Percentiles rank a stretch among this genome's conserved stretches.
Conservation (phyloP, 129 eudicot species). For the Tagetes erecta region DNA sequence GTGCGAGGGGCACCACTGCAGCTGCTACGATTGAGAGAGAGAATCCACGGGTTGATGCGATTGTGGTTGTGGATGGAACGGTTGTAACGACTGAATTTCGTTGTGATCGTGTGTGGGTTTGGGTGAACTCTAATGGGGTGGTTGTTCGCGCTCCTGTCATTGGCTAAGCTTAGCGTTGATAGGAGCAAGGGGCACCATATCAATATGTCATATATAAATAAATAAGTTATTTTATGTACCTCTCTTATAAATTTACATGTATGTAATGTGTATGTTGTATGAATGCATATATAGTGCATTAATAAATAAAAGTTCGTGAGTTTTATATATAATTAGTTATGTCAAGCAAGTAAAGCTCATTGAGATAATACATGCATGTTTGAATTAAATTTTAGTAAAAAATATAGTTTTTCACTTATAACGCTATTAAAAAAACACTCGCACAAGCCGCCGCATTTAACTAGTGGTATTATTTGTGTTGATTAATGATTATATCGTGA, state of each 20-base stretch:
- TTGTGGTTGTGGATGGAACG: conserved; percentile 49
- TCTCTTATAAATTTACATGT: background rate
- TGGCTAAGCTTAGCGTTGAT: no score
- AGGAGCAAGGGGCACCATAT: no score
- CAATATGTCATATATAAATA: background rate
- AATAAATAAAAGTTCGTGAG: no score
- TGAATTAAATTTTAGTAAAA: no score
- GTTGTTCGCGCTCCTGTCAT: background rate
- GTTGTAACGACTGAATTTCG: conserved; percentile 32
- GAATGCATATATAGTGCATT: background rate
- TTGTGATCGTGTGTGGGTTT: conserved; percentile 64
- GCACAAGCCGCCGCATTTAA: no score
- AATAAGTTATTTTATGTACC: background rate
- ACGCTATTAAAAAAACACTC: no score
- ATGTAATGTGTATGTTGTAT: background rate
- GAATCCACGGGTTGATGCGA: conserved; percentile 29
- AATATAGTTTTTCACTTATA: no score
- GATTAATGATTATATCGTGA: no score
- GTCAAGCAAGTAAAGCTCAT: no score
- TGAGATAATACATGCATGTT: no score
- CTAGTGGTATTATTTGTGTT: no score
- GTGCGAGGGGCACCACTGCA: background rate
- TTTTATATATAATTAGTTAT: no score
- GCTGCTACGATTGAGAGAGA: background rate
- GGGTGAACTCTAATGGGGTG: conserved; percentile 30